These are phyloP conservation scores for Lyophyllum semitale DNA, from an alignment of 768 basidiomycete species.

Conservation along the genomic window DNA sequence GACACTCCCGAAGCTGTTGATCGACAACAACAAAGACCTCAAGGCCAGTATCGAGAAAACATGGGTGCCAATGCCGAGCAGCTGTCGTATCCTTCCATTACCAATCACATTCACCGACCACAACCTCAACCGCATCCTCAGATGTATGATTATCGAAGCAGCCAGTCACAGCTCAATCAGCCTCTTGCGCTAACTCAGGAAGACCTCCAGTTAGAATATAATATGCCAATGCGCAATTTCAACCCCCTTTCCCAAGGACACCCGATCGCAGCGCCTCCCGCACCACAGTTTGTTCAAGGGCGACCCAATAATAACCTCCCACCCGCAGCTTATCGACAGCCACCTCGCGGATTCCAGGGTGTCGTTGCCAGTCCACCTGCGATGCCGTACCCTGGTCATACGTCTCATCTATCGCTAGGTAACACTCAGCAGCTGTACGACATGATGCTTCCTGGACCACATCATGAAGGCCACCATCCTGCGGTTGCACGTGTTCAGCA, in stretches of 20 bases:
- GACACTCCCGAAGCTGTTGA: slow-evolving; percentile 41
- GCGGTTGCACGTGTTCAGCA: slow-evolving; percentile 79
- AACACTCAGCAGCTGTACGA: slow-evolving; percentile 80
- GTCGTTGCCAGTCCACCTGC: slow-evolving; percentile 54
- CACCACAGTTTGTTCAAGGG: slow-evolving; percentile 50
- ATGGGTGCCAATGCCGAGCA: slow-evolving; percentile 41
- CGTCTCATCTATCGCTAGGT: slow-evolving; percentile 70
- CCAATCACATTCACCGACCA: slow-evolving; percentile 54
- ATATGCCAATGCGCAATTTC: slow-evolving; percentile 58
- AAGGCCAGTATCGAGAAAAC: slow-evolving; percentile 51
- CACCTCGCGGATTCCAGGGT: slow-evolving; percentile 56
- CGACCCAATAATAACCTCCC: slow-evolving; percentile 51
- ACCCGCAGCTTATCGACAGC: slow-evolving; percentile 60
- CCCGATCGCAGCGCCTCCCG: slow-evolving; percentile 31
- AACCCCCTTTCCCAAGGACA: slow-evolving; percentile 40
- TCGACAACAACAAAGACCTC: slow-evolving; percentile 47
- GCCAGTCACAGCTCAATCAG: slow-evolving; percentile 33
- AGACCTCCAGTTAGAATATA: slow-evolving; percentile 57
- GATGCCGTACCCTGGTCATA: slow-evolving; percentile 56
- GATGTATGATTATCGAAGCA: slow-evolving; percentile 51
- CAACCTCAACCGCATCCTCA: slow-evolving; percentile 47
- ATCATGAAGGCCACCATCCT: slow-evolving; percentile 58
- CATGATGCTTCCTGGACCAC: slow-evolving; percentile 67
- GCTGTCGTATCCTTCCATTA: slow-evolving; percentile 69
- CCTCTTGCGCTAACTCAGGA: slow-evolving; percentile 37